Evolutionary conservation across 176 grass and related monocot species (phyloP), one percentile per base, ranked within the genome.

Genomic region (Bonia amplexicaulis): DNA sequence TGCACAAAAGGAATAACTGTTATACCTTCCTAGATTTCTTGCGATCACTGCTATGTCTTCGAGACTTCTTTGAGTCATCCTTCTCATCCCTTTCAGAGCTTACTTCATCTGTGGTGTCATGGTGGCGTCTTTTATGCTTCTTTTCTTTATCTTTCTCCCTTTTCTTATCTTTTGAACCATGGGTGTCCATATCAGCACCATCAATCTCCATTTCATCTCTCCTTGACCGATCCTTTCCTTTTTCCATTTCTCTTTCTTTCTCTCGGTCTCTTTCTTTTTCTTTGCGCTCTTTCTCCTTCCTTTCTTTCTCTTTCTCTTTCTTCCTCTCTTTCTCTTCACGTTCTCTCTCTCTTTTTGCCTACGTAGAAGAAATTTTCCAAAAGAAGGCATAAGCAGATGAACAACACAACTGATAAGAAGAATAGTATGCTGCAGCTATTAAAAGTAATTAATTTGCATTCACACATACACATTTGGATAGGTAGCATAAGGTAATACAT

Each of bases 1-100:
- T 82, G 78, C 46, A 69, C 1, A 0, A 73, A 81, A 85, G 48
- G 41, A 79, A 54, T 13, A 80, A 52, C 66, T 80, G 40, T 67
- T 80, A 90, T 90, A 99, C 96, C 93, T 96, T 99, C 71, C 93
- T 89, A 75, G 93, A 96, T 96, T 96, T 99, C 70, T 94, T 99
- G 78, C 88, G 86, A 71, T 99, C 96, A 79, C 91, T 79, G 65
- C 84, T 92, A 78, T 96, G 93, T 76, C 91, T 94, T 48, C 90
- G 82, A 41, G 93, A 94, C 76, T 94, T 99, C 88, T 89, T 99
- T 19, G 86, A 63, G 64, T 92, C 91, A 6, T 94, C 96, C 64
- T 80, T 69, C 47, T 80, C 78, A 80, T 54, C 78, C 77, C 87
- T 96, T 42, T 90, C 96, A 77, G 96, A 96, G 85, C 86, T 85